Evolutionary conservation across 2,329 filamentous ascomycete species (phyloP).

Genomic region (Phaeosphaeria sp.): DNA sequence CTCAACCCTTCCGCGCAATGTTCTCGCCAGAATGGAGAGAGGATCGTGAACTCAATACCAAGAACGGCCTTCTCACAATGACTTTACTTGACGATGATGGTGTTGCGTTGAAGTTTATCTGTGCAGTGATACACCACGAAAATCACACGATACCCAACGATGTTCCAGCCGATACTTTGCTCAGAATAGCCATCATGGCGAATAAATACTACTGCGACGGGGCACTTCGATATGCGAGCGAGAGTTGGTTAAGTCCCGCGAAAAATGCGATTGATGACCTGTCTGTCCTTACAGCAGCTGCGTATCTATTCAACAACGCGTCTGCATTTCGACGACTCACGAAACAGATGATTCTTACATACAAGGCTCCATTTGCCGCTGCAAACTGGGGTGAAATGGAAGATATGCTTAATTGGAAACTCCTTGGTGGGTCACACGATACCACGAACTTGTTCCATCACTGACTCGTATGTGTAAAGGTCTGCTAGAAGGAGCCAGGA

Average conservation of each 20-base stretch:
- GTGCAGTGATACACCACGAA: background rate
- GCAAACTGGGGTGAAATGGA: background rate
- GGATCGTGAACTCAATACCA: background rate
- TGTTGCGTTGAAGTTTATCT: background rate
- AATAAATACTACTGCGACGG: background rate
- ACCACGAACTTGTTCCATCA: background rate
- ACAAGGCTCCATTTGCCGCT: background rate
- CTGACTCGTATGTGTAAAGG: background rate
- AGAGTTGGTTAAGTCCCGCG: background rate
- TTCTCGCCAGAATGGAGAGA: background rate
- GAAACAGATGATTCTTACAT: background rate
- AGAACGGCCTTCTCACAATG: background rate
- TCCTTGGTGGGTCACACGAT: background rate
- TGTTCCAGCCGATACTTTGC: background rate
- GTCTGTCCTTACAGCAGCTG: background rate
- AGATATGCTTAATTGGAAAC: background rate
- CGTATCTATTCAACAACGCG: background rate
- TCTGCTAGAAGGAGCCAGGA: background rate
- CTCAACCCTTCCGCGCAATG: background rate
- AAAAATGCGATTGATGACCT: background rate
- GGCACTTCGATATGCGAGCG: background rate
- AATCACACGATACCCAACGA: background rate
- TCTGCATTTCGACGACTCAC: background rate
- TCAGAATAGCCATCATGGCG: background rate
- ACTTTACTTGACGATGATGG: background rate